Percentiles rank a stretch among this genome's conserved stretches.
Evolutionary conservation across 2,329 filamentous ascomycete genomes (phyloP).

Genomic region (Diaporthe eres): DNA sequence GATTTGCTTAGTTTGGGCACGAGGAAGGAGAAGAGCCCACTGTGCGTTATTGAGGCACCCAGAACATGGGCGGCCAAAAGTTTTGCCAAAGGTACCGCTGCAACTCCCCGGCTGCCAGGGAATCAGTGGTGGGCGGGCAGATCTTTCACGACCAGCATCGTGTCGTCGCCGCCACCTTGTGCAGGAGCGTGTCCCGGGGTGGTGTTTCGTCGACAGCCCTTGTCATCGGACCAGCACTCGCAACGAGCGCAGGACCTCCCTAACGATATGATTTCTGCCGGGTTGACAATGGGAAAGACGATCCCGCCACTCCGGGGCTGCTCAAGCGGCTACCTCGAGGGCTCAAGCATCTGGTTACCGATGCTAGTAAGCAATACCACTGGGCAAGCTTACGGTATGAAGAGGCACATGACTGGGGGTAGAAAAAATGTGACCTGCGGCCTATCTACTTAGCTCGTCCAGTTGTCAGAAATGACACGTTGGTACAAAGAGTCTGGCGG

Average conservation of each 20-base stretch:
- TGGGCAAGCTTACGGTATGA: constrained; percentile 1
- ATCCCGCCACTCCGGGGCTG: background rate
- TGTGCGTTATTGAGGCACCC: background rate
- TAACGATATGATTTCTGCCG: background rate
- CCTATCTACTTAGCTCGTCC: constrained; percentile 27
- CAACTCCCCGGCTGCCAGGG: background rate
- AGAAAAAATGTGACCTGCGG: constrained; percentile 19
- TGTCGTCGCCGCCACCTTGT: background rate
- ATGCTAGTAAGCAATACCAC: background rate
- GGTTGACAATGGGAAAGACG: background rate
- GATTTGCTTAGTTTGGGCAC: background rate
- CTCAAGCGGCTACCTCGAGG: background rate
- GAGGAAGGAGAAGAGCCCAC: constrained; percentile 1
- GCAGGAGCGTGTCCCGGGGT: background rate
- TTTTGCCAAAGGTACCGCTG: constrained; percentile 6
- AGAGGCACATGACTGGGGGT: constrained; percentile 8
- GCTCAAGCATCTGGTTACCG: background rate
- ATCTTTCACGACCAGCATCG: background rate
- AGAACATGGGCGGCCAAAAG: background rate
- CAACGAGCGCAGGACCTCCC: background rate
- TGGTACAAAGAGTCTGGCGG: constrained; percentile 17
- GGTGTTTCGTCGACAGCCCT: background rate
- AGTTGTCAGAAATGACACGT: constrained; percentile 32
- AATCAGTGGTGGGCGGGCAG: background rate
- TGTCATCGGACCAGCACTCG: background rate